A percentile compares a stretch with the other conserved stretches of the same genome.
Evolutionary conservation across 2,329 filamentous ascomycete genomes (phyloP).

Genomic region (Graphilbum sp.): DNA sequence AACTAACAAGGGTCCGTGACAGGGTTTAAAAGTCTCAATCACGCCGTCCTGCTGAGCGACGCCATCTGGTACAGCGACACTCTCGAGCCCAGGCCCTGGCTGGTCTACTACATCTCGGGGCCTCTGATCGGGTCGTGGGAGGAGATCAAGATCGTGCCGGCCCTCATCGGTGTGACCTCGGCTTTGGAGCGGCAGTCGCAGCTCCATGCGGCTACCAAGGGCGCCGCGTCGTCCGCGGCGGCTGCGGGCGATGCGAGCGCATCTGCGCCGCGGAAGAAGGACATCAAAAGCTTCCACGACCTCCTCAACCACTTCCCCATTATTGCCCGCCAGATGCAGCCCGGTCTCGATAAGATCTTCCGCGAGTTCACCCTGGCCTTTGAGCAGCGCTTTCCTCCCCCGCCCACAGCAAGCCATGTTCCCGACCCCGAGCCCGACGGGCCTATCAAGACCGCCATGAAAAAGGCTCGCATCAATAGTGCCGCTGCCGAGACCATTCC

Average conservation of each 20-base stretch:
- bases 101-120: slow-evolving; percentile 88
- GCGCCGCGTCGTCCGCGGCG: slow-evolving; percentile 8
- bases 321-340: slow-evolving; percentile 92
- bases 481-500: slow-evolving; percentile 11
- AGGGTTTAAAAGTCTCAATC: slow-evolving; percentile 86
- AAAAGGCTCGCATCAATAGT: slow-evolving; percentile 37
- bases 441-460: slow-evolving; percentile 37
- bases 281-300: slow-evolving; percentile 80
- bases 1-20: not conserved
- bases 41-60: slow-evolving; percentile 75
- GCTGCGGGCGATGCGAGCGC: slow-evolving; percentile 25
- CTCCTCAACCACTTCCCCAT: slow-evolving; percentile 83
- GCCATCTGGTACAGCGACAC: slow-evolving; percentile 75
- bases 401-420: slow-evolving; percentile 44
- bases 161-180: slow-evolving; percentile 25
- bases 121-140: slow-evolving; percentile 77
- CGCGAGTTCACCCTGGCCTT: slow-evolving; percentile 76
- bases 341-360: slow-evolving; percentile 76
- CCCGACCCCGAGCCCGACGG: slow-evolving; percentile 42
- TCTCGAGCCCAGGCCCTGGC: slow-evolving; percentile 84
- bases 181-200: not conserved
- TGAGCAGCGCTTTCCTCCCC: slow-evolving; percentile 67
- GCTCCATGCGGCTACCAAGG: slow-evolving; percentile 7
- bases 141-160: slow-evolving; percentile 53
- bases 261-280: slow-evolving; percentile 55